A percentile compares a stretch with the other conserved stretches of the same genome.
These are phyloP conservation scores for Phytophthora pistaciae DNA, from an alignment of 352 stramenopile genomes.

Conservation along the genomic window DNA sequence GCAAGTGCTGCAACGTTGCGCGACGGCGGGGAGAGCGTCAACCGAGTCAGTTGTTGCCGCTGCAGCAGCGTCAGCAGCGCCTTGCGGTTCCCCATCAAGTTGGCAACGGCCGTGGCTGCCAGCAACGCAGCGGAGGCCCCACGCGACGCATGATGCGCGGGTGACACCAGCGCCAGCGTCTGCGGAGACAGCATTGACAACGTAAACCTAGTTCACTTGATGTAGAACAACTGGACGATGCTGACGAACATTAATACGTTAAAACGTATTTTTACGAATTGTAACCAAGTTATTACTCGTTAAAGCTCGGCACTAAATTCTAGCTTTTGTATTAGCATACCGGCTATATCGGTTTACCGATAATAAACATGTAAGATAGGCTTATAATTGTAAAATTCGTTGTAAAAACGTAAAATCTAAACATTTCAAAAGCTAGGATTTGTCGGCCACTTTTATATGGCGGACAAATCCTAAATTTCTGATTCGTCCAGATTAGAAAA, in stretches of 20 bases:
- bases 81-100: slow-evolving; percentile 42
- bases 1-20: slow-evolving; percentile 57
- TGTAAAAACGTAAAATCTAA: no score
- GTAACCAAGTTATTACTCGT: no score
- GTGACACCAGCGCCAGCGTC: slow-evolving; percentile 6
- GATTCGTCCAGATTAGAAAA: background rate
- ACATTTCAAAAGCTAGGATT: no score
- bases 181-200: background rate
- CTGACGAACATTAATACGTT: background rate
- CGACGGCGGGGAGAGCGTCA: slow-evolving; percentile 41
- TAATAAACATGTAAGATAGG: no score
- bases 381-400: no score
- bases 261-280: background rate
- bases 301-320: no score
- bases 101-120: slow-evolving; percentile 26
- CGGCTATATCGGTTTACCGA: no score
- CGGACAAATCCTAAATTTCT: background rate
- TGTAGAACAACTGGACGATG: background rate
- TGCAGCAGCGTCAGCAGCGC: slow-evolving; percentile 27
- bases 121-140: slow-evolving; percentile 39
- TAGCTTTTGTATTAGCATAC: no score
- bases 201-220: background rate
- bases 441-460: no score
- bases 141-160: slow-evolving; percentile 42
- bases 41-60: slow-evolving; percentile 12